Percentiles rank a stretch among this genome's conserved stretches.
Evolutionary conservation across 371 early-diverging fungal genomes (phyloP).

Genomic region (Haplosporangium sp.): DNA sequence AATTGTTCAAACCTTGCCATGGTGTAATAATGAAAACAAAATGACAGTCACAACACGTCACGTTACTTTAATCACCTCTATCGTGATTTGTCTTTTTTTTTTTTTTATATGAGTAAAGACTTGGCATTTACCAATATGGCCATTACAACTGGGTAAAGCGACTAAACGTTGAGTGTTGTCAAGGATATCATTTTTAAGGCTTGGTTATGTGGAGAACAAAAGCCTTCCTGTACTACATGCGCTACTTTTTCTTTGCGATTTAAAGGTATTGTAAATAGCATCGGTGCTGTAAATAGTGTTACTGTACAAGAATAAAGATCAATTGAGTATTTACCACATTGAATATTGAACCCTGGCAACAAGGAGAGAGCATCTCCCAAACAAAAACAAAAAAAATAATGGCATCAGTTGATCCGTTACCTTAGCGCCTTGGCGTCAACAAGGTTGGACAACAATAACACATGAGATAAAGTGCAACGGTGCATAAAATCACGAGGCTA

Average conservation of each 20-base stretch:
- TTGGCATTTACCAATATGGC: background rate
- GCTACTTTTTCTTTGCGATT: too few species aligned
- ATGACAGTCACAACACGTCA: conserved; percentile 8
- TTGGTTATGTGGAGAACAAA: too few species aligned
- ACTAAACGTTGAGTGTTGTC: too few species aligned
- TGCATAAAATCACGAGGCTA: background rate
- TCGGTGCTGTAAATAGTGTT: too few species aligned
- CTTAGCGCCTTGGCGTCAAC: background rate
- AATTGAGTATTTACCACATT: background rate
- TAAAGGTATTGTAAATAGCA: too few species aligned
- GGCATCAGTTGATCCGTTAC: background rate
- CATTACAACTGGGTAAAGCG: too few species aligned
- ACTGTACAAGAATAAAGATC: too few species aligned
- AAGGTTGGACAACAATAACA: background rate
- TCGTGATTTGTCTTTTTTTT: background rate
- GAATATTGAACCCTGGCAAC: background rate
- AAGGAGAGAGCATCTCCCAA: background rate
- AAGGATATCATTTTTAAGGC: too few species aligned
- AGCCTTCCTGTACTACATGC: too few species aligned
- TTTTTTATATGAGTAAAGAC: background rate
- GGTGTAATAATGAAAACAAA: conserved; percentile 3
- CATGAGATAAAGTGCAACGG: background rate
- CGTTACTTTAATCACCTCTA: background rate
- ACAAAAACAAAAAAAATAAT: too few species aligned
- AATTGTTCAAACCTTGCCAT: too few species aligned